These are phyloP conservation scores for Spirogloea muscicola DNA, from an alignment of 139 green algal genomes.

Conservation along the genomic window DNA sequence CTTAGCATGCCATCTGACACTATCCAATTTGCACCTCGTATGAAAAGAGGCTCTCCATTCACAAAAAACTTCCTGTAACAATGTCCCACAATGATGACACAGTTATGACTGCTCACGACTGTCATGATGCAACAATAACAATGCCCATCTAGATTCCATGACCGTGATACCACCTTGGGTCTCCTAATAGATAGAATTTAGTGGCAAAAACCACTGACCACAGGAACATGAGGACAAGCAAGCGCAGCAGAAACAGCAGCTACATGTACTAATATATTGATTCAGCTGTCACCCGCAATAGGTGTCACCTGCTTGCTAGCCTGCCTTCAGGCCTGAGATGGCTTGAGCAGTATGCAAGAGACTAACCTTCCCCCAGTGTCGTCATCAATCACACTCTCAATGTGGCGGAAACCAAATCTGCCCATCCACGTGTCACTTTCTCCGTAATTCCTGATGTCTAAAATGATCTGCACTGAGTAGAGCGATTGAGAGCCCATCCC, in stretches of 20 bases:
- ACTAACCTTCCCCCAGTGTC: conserved; percentile 10
- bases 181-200: too few species aligned
- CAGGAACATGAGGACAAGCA: not conserved
- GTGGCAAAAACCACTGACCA: too few species aligned
- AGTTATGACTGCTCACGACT: too few species aligned
- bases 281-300: too few species aligned
- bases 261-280: too few species aligned
- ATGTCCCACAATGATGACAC: too few species aligned
- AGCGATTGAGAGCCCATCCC: conserved; percentile 28
- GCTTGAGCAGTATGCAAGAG: too few species aligned
- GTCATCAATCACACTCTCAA: conserved; percentile 29
- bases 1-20: conserved; percentile 49
- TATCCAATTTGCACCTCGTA: conserved; percentile 51
- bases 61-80: conserved; percentile 39
- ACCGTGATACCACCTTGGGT: too few species aligned
- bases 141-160: too few species aligned
- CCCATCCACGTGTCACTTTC: conserved; percentile 22
- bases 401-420: conserved; percentile 37
- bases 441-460: conserved; percentile 4
- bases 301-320: too few species aligned
- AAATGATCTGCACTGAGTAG: conserved; percentile 22
- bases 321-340: too few species aligned
- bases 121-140: too few species aligned
- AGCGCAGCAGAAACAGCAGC: not conserved
- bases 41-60: conserved; percentile 43